Conservation (phyloP, 1,284 basidiomycete genomes). For the Rhodotorula mucilaginosa region DNA sequence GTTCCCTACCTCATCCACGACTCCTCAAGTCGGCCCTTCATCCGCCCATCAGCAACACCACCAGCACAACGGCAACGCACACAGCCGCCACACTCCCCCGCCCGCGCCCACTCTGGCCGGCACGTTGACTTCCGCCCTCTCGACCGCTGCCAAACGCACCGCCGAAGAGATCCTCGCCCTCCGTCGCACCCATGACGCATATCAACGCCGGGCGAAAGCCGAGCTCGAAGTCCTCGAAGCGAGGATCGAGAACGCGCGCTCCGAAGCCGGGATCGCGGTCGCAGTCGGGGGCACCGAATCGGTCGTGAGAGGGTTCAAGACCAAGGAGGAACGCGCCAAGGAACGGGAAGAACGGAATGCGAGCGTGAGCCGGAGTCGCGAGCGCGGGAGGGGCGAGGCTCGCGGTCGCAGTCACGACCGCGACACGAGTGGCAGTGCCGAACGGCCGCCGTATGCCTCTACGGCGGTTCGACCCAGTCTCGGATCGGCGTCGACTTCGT, state of each 20-base stretch:
- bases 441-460: background rate
- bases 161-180: constrained; percentile 36
- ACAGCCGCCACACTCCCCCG: background rate
- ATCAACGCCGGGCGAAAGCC: constrained; percentile 17
- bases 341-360: background rate
- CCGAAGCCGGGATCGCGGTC: background rate
- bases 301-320: constrained; percentile 31
- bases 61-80: too few species aligned
- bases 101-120: constrained; percentile 1
- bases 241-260: constrained; percentile 5
- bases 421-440: background rate
- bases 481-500: background rate
- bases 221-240: constrained; percentile 29
- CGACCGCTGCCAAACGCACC: constrained; percentile 14
- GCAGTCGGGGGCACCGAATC: constrained; percentile 4
- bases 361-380: constrained; percentile 2
- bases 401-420: background rate
- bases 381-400: background rate
- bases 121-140: constrained; percentile 1
- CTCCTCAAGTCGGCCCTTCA: background rate
- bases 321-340: constrained; percentile 4
- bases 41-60: background rate
- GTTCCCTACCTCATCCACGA: background rate
- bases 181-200: constrained; percentile 24
- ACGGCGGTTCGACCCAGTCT: background rate